Evolutionary conservation across 768 basidiomycete genomes (phyloP), one percentile per base, ranked within the genome.

Genomic region (Leccinum subtestaceum): DNA sequence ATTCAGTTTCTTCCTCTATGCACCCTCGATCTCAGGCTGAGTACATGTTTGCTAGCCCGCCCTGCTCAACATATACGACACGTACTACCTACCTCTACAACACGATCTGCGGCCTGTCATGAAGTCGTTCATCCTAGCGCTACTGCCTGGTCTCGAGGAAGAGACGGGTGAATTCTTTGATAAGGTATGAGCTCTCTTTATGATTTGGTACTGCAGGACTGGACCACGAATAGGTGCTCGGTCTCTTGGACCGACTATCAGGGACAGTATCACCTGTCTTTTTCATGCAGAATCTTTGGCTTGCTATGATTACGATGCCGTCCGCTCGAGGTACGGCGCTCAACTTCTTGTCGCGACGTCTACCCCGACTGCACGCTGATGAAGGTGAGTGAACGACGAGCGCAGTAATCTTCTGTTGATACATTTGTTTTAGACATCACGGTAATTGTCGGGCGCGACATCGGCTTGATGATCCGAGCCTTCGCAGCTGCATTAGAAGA

Each of bases 81-180:
- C 85, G 8, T 85, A 93, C 75, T 99, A 97, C 73, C 77, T 98
- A 5, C 93, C 97, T 1, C 76, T 99, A 31, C 87, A 94, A 76
- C 76, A 75, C 5, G 81, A 82, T 46, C 78, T 99, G 17, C 86
- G 96, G 38, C 95, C 95, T 17, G 81, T 93, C 12, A 94, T 91
- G 83, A 98, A 98, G 73, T 90, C 96, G 0, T 90, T 98, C 69
- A 93, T 97, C 55, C 81, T 99, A 48, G 91, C 96, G 0, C 73
- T 99, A 23, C 82, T 99, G 11, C 97, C 97, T 2, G 97, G 97
- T 2, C 78, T 98, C 53, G 97, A 99, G 72, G 97, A 99, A 72
- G 96, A 98, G 73, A 95, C 94, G 0, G 92, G 95, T 1, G 97
- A 98, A 74, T 97, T 91, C 75, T 98, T 98, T 66, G 97, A 98